Conservation (phyloP, 148 eudicot genomes). For the Rhododendron vialii region DNA sequence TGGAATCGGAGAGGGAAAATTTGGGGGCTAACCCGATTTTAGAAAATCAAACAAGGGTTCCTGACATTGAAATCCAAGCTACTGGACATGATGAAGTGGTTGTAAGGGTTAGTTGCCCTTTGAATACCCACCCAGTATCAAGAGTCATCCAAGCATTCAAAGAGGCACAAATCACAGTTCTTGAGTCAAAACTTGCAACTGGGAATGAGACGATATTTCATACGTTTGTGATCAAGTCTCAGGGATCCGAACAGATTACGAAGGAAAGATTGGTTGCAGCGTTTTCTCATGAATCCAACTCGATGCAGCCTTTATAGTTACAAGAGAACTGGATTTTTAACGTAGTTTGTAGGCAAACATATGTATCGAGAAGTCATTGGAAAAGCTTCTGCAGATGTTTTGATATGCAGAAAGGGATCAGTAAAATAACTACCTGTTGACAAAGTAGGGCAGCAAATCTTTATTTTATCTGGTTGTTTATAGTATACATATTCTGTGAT, state of each 20-base stretch:
- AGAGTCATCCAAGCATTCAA: slow-evolving; percentile 55
- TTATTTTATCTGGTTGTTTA: slow-evolving; percentile 17
- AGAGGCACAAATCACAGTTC: slow-evolving; percentile 42
- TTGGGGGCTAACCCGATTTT: slow-evolving; percentile 25
- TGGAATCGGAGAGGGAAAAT: slow-evolving; percentile 63
- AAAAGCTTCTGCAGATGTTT: slow-evolving; percentile 23
- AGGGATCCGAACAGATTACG: slow-evolving; percentile 52
- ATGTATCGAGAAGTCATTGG: slow-evolving; percentile 13
- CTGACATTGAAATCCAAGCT: slow-evolving; percentile 49
- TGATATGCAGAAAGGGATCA: slow-evolving; percentile 19
- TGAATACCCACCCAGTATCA: slow-evolving; percentile 66
- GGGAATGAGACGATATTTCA: slow-evolving; percentile 62
- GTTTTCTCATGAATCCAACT: slow-evolving; percentile 39
- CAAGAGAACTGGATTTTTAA: slow-evolving; percentile 16
- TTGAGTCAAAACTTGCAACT: slow-evolving; percentile 56
- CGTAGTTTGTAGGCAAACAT: slow-evolving; percentile 13
- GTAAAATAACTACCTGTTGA: slow-evolving; percentile 18
- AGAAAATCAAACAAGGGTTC: slow-evolving; percentile 20
- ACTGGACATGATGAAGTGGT: slow-evolving; percentile 39
- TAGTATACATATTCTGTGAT: slow-evolving; percentile 29
- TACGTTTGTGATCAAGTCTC: slow-evolving; percentile 60
- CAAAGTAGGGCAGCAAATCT: slow-evolving; percentile 20
- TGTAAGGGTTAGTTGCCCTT: slow-evolving; percentile 57
- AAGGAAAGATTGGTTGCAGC: slow-evolving; percentile 65
- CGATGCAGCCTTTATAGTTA: slow-evolving; percentile 26